Evolutionary conservation across 2,329 filamentous ascomycete genomes (phyloP), one percentile per base, ranked within the genome.

Genomic region (Diaporthe longicolla): DNA sequence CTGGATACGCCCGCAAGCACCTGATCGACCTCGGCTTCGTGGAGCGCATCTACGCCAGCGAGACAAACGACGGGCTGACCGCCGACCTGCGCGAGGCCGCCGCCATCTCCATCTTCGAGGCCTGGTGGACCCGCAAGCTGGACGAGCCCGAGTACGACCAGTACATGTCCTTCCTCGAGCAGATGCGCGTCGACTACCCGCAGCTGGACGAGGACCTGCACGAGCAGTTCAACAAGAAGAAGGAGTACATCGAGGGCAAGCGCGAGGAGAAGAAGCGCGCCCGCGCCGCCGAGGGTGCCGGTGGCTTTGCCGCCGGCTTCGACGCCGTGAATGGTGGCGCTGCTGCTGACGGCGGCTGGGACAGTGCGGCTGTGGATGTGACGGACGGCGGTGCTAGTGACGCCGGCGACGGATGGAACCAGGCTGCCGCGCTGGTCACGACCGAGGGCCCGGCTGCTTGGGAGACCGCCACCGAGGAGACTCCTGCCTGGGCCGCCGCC

Each of bases 51-150:
- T 74, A 72, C 40, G 52, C 3, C 63, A 68, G 71, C 40, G 59
- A 74, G 29, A 29, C 24, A n/a, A 48, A 61, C 9, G 55, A 52
- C n/a, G 71, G 58, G 9, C 59, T 63, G 40, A 48, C 59, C 40
- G 10, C 17, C 8, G 59, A 63, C 21, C 68, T 75, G 55, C 68
- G 37, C 9, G 72, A 75, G 72, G 63, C 54, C n/a, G 72, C 72
- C 57, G 72, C 72, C 55, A 73, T 73, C 8, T 74, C 72, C 48
- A 74, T 75, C 48, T 75, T 75, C 50, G 72, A 75, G 55, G 61
- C 61, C 24, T 75, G 74, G 74, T 75, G 74, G 74, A 69, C 37
- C 55, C 10, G n/a, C 52, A 69, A 68, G 50, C 54, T 75, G n/a
- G 74, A 75, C 9, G 55, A 35, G 10, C 45, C 72, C 11, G 74